Conservation (phyloP, 805 yeast genomes). For the Phaffomyces thermotolerans region DNA sequence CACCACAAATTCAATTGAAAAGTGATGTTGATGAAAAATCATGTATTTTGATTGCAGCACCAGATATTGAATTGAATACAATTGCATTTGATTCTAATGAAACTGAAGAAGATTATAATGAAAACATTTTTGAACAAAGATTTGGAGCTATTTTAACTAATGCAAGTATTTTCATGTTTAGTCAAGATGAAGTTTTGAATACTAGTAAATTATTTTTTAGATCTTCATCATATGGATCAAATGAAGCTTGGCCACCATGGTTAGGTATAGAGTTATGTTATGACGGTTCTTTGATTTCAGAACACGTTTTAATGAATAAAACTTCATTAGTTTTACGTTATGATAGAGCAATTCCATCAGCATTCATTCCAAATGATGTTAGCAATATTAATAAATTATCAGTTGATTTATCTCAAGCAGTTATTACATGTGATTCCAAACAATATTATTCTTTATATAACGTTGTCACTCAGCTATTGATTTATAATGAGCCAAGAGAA, state of each 20-base stretch:
- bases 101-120: conserved; percentile 34
- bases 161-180: conserved; percentile 67
- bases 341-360: conserved; percentile 45
- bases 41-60: conserved; percentile 66
- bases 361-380: conserved; percentile 26
- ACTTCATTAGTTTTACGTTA: conserved; percentile 56
- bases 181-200: conserved; percentile 38
- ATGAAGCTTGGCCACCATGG: conserved; percentile 83
- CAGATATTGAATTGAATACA: conserved; percentile 59
- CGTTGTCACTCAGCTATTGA: conserved; percentile 53
- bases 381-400: conserved; percentile 38
- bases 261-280: conserved; percentile 64
- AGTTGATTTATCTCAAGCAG: conserved; percentile 64
- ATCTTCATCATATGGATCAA: conserved; percentile 53
- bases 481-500: conserved; percentile 68
- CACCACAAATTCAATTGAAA: conserved; percentile 78
- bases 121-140: conserved; percentile 53
- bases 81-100: conserved; percentile 51
- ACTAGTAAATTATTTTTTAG: conserved; percentile 39
- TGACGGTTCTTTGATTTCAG: conserved; percentile 39
- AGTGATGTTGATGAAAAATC: conserved; percentile 45
- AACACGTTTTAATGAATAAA: conserved; percentile 52
- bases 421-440: conserved; percentile 59
- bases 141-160: conserved; percentile 60
- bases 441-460: conserved; percentile 66